These are phyloP conservation scores for Lactarius vividus DNA, from an alignment of 768 basidiomycete species.

Conservation along the genomic window DNA sequence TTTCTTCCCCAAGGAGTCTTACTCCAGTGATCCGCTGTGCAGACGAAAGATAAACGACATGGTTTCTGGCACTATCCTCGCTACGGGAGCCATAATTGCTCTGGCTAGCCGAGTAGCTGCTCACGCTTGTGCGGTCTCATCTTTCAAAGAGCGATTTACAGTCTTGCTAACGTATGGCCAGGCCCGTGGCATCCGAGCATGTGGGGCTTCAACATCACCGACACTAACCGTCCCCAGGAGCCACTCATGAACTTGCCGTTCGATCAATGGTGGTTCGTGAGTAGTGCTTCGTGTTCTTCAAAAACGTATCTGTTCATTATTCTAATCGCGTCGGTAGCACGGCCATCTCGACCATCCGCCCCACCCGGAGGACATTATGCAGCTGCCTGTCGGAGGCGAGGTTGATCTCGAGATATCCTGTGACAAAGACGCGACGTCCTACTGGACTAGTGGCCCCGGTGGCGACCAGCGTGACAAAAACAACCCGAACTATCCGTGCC, in stretches of 20 bases:
- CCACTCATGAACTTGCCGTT: slow-evolving; percentile 37
- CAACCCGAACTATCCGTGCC: slow-evolving; percentile 31
- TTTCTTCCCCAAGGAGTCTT: background rate
- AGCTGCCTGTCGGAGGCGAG: slow-evolving; percentile 35
- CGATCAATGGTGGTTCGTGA: slow-evolving; percentile 39
- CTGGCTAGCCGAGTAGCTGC: slow-evolving; percentile 12
- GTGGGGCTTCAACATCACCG: slow-evolving; percentile 41
- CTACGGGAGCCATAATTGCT: background rate
- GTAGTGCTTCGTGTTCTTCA: slow-evolving; percentile 18
- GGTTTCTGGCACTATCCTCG: background rate
- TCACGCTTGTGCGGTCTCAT: background rate
- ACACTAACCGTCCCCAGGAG: slow-evolving; percentile 37
- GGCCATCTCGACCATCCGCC: slow-evolving; percentile 36
- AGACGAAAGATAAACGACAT: background rate
- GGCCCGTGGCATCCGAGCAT: slow-evolving; percentile 37
- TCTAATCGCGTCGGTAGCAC: slow-evolving; percentile 29
- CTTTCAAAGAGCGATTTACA: background rate
- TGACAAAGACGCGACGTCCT: slow-evolving; percentile 36
- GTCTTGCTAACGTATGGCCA: slow-evolving; percentile 16
- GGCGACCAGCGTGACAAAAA: slow-evolving; percentile 29
- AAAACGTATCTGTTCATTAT: background rate
- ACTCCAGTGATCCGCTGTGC: too few relatives aligned
- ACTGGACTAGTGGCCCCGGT: slow-evolving; percentile 27
- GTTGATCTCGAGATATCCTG: slow-evolving; percentile 33
- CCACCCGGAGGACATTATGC: slow-evolving; percentile 33